Evolutionary conservation across 345 rosid species (phyloP), one percentile per base, ranked within the genome.

Genomic region (Euphorbia pulcherrima): DNA sequence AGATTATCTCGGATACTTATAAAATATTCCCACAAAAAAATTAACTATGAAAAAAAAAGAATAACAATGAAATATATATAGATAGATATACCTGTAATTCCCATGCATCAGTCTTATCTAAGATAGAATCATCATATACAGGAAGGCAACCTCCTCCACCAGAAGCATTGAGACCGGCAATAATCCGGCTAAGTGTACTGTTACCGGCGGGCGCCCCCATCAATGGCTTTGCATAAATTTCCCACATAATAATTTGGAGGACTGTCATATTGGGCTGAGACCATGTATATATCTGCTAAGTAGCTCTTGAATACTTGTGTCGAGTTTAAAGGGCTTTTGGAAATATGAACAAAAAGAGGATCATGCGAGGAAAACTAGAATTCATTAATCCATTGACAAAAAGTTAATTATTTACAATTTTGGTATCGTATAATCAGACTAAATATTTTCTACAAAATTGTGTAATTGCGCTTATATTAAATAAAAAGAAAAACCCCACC

Each of bases 241-340:
- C 13, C 65, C 0, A 81, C 80, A 1, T 64, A 71, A 65, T 76
- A 68, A 10, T 14, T 6, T 12, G 74, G 79, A 3, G 85, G 82
- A 0, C 2, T 9, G 24, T 79, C 21, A 13, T 72, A 76, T 33
- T 76, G 77, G 29, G 85, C 83, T 41, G 74, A 68, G 1, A 0
- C 0, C 2, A 44, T 10, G 39, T 73, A 82, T 27, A 40, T 1
- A 0, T 0, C 0, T 12, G 0, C 28, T 37, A 79, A 60, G 29
- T 11, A 52, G 33, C 5, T 6, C 29, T 40, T 51, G 29, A 70
- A 28, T 13, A 52, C 68, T n/a, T 17, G 24, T 5, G 54, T 10
- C 7, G 35, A 10, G 28, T 51, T 51, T 47, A 47, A 23, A 17
- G 67, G 67, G 8, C 73, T 69, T 59, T 33, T 3, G 7, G 4